These are phyloP conservation scores for Colletotrichum tamarilloi DNA, from an alignment of 2,329 filamentous ascomycete species.

Conservation along the genomic window DNA sequence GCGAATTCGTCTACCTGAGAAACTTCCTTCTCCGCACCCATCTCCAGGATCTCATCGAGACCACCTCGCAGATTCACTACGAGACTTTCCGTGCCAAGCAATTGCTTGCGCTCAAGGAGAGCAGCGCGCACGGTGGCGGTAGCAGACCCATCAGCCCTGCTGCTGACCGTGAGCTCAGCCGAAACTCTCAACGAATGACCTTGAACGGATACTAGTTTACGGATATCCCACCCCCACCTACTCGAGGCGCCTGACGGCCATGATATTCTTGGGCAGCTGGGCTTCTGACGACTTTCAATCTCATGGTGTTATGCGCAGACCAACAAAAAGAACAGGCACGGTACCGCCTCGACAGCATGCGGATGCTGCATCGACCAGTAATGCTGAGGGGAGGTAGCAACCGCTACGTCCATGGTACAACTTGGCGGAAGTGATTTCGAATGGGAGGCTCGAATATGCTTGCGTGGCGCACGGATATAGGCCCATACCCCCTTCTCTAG, in stretches of 20 bases:
- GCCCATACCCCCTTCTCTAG: constrained; percentile 26
- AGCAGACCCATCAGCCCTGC: constrained; percentile 96
- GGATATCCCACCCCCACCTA: constrained; percentile 15
- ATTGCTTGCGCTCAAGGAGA: constrained; percentile 96
- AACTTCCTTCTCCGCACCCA: constrained; percentile 99
- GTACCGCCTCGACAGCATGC: constrained; percentile 26
- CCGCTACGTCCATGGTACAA: constrained; percentile 9
- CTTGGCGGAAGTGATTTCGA: constrained; percentile 14
- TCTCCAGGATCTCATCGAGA: constrained; percentile 98
- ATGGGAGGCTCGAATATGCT: constrained; percentile 20
- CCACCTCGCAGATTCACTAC: constrained; percentile 99
- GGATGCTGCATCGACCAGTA: constrained; percentile 23
- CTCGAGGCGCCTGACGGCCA: constrained; percentile 30
- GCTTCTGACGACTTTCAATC: constrained; percentile 34
- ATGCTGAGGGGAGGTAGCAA: constrained; percentile 6
- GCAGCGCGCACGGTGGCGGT: constrained; percentile 83
- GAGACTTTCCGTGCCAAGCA: constrained; percentile 99
- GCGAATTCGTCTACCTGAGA: constrained; percentile 98
- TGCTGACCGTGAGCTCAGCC: constrained; percentile 94
- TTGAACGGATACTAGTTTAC: constrained; percentile 93
- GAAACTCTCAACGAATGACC: constrained; percentile 95
- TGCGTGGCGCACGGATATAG: constrained; percentile 25
- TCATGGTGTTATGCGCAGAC: constrained; percentile 36
- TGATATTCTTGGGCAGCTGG: constrained; percentile 31
- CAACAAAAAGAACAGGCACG: constrained; percentile 28